Conservation (phyloP, 176 grass and related monocot species). For the Microstegium vimineum region DNA sequence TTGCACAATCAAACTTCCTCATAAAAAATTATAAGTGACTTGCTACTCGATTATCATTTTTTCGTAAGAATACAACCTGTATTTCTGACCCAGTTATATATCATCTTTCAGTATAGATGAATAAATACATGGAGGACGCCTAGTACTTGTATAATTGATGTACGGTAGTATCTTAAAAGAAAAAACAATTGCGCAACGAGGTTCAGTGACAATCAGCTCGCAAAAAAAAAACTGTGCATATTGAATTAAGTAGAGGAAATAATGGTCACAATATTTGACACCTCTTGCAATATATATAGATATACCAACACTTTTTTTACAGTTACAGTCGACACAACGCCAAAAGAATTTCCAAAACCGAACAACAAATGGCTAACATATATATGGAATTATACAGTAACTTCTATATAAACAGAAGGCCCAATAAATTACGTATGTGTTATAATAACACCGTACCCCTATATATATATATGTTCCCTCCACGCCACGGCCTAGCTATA, state of each 20-base stretch:
- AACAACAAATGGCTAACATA: background rate
- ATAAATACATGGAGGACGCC: too few relatives aligned
- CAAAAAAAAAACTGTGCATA: background rate
- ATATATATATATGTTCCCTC: background rate
- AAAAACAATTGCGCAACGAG: background rate
- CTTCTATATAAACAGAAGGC: background rate
- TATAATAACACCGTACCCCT: background rate
- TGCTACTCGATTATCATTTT: too few relatives aligned
- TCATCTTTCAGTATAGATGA: too few relatives aligned
- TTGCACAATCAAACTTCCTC: background rate
- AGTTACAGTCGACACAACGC: background rate
- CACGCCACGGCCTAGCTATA: background rate
- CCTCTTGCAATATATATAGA: background rate
- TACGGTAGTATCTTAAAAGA: background rate
- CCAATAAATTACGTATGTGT: background rate
- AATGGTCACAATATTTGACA: constrained; percentile 1
- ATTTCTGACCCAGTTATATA: too few relatives aligned
- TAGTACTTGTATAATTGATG: background rate
- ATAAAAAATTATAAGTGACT: background rate
- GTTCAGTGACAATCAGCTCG: background rate
- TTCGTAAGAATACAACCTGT: background rate
- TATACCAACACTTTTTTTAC: constrained; percentile 15
- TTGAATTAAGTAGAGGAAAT: background rate
- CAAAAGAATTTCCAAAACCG: background rate
- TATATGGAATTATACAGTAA: background rate